A percentile compares a stretch with the other conserved stretches of the same genome.
Evolutionary conservation across 441 rosid genomes (phyloP).

Genomic region (Monsonia emarginata): DNA sequence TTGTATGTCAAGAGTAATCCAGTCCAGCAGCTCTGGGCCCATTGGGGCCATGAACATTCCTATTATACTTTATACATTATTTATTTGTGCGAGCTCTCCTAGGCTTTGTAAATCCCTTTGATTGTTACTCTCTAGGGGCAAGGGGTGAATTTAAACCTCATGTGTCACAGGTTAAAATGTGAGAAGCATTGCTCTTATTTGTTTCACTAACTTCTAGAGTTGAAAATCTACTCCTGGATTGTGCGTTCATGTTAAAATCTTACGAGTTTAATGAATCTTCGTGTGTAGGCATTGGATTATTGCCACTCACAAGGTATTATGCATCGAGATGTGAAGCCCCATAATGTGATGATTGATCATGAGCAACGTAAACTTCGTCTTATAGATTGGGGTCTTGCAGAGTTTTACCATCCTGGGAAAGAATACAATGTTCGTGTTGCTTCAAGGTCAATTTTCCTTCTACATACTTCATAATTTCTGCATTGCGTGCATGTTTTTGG

Average conservation of each 20-base stretch:
- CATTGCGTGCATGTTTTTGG: too few relatives aligned
- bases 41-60: too few relatives aligned
- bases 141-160: background rate
- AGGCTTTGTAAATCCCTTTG: background rate
- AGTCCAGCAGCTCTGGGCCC: too few relatives aligned
- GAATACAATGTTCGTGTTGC: slow-evolving; percentile 97
- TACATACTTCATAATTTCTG: too few relatives aligned
- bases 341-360: slow-evolving; percentile 97
- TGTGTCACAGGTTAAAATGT: background rate
- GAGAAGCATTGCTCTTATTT: background rate
- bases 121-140: background rate
- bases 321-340: slow-evolving; percentile 98
- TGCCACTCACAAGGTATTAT: slow-evolving; percentile 96
- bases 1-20: too few relatives aligned
- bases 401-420: slow-evolving; percentile 91
- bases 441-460: slow-evolving; percentile 84
- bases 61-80: too few relatives aligned
- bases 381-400: slow-evolving; percentile 97
- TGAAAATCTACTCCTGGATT: background rate
- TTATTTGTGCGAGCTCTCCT: background rate
- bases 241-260: background rate
- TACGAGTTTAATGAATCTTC: background rate
- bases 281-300: slow-evolving; percentile 71
- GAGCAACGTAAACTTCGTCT: slow-evolving; percentile 88
- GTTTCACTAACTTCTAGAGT: background rate